phyloP scores from a whole-genome alignment of 805 yeast genomes.

The Wickerhamiella slavikovae region DNA sequence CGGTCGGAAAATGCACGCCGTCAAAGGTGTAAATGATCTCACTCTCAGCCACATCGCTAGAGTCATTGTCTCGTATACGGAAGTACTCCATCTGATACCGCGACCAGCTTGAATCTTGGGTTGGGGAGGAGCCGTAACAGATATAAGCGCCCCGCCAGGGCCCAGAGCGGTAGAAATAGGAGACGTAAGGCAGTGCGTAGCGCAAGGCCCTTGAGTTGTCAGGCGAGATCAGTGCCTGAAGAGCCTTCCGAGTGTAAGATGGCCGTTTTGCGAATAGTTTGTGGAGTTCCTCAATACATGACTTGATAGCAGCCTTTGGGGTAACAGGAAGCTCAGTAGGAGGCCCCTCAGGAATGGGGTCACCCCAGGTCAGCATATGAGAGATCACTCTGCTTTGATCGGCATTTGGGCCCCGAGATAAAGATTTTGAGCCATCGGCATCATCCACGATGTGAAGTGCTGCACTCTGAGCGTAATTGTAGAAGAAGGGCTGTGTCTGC shows the following conservation, averaged over 20 bases:
- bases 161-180: conserved; percentile 68
- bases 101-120: conserved; percentile 30
- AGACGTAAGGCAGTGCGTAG: conserved; percentile 65
- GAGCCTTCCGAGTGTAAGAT: conserved; percentile 65
- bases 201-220: conserved; percentile 23
- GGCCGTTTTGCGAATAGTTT: conserved; percentile 50
- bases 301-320: conserved; percentile 22
- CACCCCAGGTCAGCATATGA: conserved; percentile 17
- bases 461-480: conserved; percentile 59
- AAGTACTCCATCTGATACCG: conserved; percentile 73
- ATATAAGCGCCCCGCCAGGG: conserved; percentile 89
- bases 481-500: conserved; percentile 54
- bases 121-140: conserved; percentile 61
- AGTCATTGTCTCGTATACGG: conserved; percentile 22
- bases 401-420: too few species aligned
- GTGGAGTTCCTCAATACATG: conserved; percentile 19
- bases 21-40: conserved; percentile 35
- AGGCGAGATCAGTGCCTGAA: conserved; percentile 15
- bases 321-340: conserved; percentile 21
- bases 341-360: conserved; percentile 15
- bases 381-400: conserved; percentile 15
- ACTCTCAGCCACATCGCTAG: neutral
- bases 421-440: conserved; percentile 31
- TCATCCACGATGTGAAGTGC: conserved; percentile 31
- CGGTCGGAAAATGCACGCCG: conserved; percentile 47